Base-by-base conservation (phyloP, 2,329 filamentous ascomycete species). In the Alternaria ventricosa region DNA sequence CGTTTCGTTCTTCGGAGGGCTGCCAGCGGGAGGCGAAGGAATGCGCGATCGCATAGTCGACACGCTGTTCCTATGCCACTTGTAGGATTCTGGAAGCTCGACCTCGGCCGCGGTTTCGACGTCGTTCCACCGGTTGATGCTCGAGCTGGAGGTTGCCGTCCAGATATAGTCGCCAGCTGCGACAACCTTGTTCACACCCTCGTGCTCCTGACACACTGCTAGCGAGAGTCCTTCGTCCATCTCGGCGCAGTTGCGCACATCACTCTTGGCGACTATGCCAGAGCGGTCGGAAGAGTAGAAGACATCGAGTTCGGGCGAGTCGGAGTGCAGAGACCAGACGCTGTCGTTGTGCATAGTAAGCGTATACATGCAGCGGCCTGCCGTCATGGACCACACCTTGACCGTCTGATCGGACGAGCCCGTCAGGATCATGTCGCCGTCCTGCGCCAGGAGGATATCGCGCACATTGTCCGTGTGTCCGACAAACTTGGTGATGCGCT, bases 271-370 rank as follows among this genome's bases (percentile, higher is more conserved):
- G n/a, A 99, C 90, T 65, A 97, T 82, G 3, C 96, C 96, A 1
- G 93, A 94, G 55, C 95, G 90, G 80, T 99, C 96, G 71, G 91
- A 92, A 60, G 95, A 98, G 82, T 98, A 98, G 80, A 99, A 98
- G 28, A 97, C 88, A 10, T 91, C 90, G 5, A 99, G 86, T 62
- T 91, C 87, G 1, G 94, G 94, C 72, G 97, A 89, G 57, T 95
- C 90, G 0, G 96, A 97, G 80, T 92, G 97, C 22, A 99, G 85
- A 2, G 93, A 96, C 96, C 96, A 99, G 22, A 99, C 93, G 77
- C 94, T 97, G 76, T 97, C 94, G 76, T 97, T 97, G 82, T 99
- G 96, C 96, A 99, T 99, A 58, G 94, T 97, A 72, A 99, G 87
- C 0, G 96, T 99, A 81, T 97, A 93, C 91, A 98, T 95, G 85